Percentiles rank a stretch among this genome's conserved stretches.
These are phyloP conservation scores for Fusarium neocosmosporiellum DNA, from an alignment of 2,329 filamentous ascomycete genomes.

Conservation along the genomic window DNA sequence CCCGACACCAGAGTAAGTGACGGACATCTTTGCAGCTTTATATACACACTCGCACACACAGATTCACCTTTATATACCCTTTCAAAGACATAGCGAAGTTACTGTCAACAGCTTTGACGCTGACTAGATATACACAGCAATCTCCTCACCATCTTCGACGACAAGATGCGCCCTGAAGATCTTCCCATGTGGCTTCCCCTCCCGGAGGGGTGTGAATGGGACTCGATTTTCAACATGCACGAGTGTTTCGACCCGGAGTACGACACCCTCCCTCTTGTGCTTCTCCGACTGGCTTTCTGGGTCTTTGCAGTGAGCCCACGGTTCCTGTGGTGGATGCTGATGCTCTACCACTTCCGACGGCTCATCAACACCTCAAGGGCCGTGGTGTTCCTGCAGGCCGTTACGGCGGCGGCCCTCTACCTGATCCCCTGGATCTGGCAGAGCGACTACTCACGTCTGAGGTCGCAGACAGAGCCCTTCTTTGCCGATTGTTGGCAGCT, in stretches of 20 bases:
- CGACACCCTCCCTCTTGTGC: constrained; percentile 11
- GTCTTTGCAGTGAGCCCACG: background rate
- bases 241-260: constrained; percentile 22
- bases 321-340: constrained; percentile 5
- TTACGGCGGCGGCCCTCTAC: background rate
- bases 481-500: background rate
- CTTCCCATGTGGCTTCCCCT: constrained; percentile 18
- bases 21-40: background rate
- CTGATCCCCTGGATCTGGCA: constrained; percentile 1
- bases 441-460: background rate
- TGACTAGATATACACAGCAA: background rate
- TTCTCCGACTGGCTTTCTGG: constrained; percentile 2
- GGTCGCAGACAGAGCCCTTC: background rate
- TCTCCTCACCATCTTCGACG: background rate
- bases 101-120: background rate
- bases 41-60: background rate
- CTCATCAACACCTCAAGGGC: background rate
- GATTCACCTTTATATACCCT: background rate
- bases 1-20: background rate
- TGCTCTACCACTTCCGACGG: constrained; percentile 1
- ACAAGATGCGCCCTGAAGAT: constrained; percentile 4
- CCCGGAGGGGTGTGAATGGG: constrained; percentile 12
- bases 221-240: constrained; percentile 12
- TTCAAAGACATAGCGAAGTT: background rate
- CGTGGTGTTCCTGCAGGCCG: background rate